Evolutionary conservation across 2,329 filamentous ascomycete species (phyloP).

Genomic region (Trichoderma koningii): DNA sequence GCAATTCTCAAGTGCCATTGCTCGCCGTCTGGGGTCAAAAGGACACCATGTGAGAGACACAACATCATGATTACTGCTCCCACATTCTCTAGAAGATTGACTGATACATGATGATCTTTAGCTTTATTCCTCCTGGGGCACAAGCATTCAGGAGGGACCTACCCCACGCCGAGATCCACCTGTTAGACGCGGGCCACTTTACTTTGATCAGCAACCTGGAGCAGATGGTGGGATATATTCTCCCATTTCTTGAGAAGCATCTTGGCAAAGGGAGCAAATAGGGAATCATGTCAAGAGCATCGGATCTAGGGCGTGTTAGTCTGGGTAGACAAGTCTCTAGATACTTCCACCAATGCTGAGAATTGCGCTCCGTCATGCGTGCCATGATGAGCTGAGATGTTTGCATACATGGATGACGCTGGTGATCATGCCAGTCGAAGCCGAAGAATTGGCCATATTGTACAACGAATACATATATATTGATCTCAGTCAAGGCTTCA

Average conservation of each 20-base stretch:
- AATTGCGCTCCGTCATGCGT: too few species aligned
- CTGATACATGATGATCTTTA: background rate
- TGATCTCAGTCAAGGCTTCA: too few species aligned
- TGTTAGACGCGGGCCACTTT: background rate
- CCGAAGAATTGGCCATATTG: too few species aligned
- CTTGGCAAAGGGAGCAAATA: background rate
- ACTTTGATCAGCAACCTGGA: conserved; percentile 6
- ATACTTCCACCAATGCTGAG: too few species aligned
- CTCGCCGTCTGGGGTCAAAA: background rate
- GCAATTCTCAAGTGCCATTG: background rate
- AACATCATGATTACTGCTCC: background rate
- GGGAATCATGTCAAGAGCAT: background rate
- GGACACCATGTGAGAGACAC: background rate
- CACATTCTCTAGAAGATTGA: background rate
- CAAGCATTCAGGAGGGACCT: background rate
- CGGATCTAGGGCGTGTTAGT: background rate
- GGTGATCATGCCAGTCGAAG: too few species aligned
- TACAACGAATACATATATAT: too few species aligned
- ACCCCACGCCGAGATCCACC: background rate
- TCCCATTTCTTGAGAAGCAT: background rate
- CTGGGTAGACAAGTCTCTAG: background rate
- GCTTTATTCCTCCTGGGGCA: background rate
- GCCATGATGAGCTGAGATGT: too few species aligned
- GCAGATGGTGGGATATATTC: background rate
- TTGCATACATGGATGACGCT: too few species aligned